A percentile compares a stretch with the other conserved stretches of the same genome.
Conservation (phyloP, 371 early-diverging fungal species). For the Syncephalastrum sp. region DNA sequence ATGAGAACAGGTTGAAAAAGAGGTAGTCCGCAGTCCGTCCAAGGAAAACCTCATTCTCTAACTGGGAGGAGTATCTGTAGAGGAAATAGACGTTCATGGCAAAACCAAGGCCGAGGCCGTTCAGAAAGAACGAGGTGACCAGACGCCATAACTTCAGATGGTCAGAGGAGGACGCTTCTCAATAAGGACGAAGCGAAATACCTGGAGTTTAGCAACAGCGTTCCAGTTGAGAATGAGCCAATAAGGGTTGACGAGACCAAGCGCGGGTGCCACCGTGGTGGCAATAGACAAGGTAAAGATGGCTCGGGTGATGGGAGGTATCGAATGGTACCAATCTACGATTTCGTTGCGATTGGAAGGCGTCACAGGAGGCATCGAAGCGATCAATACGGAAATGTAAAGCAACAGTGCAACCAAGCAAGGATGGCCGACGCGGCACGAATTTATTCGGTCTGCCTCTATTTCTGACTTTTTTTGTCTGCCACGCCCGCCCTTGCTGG, state of each 20-base stretch:
- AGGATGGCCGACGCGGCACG: too few relatives aligned
- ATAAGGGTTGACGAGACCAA: constrained; percentile 44
- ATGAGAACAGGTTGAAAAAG: constrained; percentile 65
- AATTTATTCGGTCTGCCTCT: too few relatives aligned
- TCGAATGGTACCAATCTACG: constrained; percentile 53
- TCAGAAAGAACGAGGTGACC: constrained; percentile 67
- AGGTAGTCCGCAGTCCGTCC: constrained; percentile 80
- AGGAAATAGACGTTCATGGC: constrained; percentile 73
- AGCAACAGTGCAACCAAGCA: too few relatives aligned
- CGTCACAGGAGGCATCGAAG: constrained; percentile 20
- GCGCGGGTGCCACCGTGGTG: constrained; percentile 42
- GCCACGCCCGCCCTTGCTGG: too few relatives aligned
- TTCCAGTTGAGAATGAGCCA: constrained; percentile 45
- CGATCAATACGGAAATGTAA: not conserved
- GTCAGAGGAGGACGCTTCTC: not conserved
- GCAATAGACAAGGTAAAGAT: constrained; percentile 57
- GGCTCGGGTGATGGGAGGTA: constrained; percentile 66
- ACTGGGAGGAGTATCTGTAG: constrained; percentile 67
- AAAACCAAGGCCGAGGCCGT: constrained; percentile 54
- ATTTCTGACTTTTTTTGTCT: too few relatives aligned
- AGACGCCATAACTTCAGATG: constrained; percentile 76
- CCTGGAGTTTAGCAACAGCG: constrained; percentile 29
- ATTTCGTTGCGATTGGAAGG: constrained; percentile 32
- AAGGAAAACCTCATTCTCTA: constrained; percentile 71
- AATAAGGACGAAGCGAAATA: constrained; percentile 5